phyloP scores from a whole-genome alignment of 2,329 filamentous ascomycete genomes.

The Microdochium bolleyi region DNA sequence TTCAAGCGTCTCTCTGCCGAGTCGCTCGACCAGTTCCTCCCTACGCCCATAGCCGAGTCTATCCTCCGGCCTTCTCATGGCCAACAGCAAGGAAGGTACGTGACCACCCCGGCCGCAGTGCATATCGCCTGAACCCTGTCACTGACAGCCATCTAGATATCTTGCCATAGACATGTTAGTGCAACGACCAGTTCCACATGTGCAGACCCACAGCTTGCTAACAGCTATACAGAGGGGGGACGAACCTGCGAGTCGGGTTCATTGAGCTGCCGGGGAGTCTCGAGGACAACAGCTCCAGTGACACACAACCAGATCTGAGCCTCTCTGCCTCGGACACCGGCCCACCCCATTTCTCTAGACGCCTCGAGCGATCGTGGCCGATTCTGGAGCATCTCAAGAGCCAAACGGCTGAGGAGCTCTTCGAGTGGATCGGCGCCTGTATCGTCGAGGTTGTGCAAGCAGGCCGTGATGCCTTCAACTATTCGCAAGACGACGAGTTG shows the following conservation, averaged over 20 bases:
- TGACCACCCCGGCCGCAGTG: conserved; percentile 5
- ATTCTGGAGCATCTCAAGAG: conserved; percentile 67
- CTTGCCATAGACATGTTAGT: conserved; percentile 60
- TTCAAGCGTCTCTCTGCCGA: conserved; percentile 44
- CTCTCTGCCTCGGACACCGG: not conserved
- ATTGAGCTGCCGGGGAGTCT: conserved; percentile 46
- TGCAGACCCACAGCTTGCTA: conserved; percentile 7
- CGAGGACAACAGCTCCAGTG: conserved; percentile 4
- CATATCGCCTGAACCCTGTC: conserved; percentile 4
- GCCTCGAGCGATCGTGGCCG: conserved; percentile 64
- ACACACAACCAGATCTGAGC: not conserved
- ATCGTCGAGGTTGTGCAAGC: conserved; percentile 65
- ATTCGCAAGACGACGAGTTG: conserved; percentile 37
- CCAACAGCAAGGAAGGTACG: conserved; percentile 40
- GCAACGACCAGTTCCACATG: conserved; percentile 2
- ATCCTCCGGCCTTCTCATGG: conserved; percentile 40
- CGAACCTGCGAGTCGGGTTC: conserved; percentile 61
- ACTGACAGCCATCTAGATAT: conserved; percentile 32
- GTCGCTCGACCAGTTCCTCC: conserved; percentile 47
- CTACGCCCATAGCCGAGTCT: conserved; percentile 53
- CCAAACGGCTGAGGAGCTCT: conserved; percentile 67
- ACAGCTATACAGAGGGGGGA: conserved; percentile 46
- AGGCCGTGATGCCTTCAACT: conserved; percentile 34
- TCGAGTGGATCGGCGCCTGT: conserved; percentile 73
- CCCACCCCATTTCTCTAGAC: conserved; percentile 40